These are phyloP conservation scores for Penicillium verrucosum DNA, from an alignment of 2,329 filamentous ascomycete genomes.

Conservation along the genomic window DNA sequence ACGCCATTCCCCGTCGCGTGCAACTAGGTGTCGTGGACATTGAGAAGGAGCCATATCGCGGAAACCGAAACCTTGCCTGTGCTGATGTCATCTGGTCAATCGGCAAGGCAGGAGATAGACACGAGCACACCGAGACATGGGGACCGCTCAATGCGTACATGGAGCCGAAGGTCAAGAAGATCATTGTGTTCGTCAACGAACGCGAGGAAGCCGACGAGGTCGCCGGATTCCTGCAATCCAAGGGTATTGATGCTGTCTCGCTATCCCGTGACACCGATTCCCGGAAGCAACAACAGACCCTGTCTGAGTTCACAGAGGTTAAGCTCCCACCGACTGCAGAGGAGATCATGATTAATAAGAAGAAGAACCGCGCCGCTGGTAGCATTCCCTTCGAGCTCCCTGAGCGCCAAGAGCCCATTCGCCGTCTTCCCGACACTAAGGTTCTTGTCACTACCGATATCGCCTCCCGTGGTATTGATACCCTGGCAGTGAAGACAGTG, in stretches of 20 bases:
- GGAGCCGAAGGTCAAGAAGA: constrained; percentile 67
- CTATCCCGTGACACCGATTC: constrained; percentile 81
- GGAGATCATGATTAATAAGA: constrained; percentile 33
- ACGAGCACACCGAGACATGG: constrained; percentile 25
- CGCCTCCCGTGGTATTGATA: constrained; percentile 90
- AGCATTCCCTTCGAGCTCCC: constrained; percentile 42
- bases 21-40: constrained; percentile 92
- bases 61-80: constrained; percentile 89
- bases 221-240: constrained; percentile 71
- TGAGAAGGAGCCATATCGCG: constrained; percentile 85
- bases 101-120: constrained; percentile 66
- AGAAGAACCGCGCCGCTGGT: constrained; percentile 32
- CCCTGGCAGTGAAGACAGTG: constrained; percentile 82
- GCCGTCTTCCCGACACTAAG: constrained; percentile 71
- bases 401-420: constrained; percentile 35
- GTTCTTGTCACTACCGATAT: constrained; percentile 94
- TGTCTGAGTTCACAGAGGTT: constrained; percentile 66
- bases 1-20: constrained; percentile 90
- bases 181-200: constrained; percentile 96
- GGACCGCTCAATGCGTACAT: constrained; percentile 34
- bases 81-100: constrained; percentile 94
- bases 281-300: constrained; percentile 70
- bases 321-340: constrained; percentile 36
- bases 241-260: constrained; percentile 84
- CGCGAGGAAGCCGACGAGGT: constrained; percentile 82